Evolutionary conservation across 192 early-diverging fungal species (phyloP), one percentile per base, ranked within the genome.

Genomic region (Backusella morwellensis): DNA sequence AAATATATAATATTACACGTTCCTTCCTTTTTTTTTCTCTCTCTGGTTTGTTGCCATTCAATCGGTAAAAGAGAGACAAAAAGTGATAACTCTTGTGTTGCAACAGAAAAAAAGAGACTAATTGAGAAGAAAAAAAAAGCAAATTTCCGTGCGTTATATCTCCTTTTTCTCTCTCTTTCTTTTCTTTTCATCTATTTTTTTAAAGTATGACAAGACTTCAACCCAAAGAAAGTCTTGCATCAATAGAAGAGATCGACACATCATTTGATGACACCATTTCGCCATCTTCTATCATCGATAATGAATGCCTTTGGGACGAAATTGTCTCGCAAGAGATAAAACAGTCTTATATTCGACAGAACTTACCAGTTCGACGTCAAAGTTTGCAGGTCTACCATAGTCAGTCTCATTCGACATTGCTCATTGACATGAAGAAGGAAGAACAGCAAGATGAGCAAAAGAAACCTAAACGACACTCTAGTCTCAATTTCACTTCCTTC

Each of bases 281-380:
- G 12, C 21, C 21, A 26, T 12, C 21, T 9, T 63, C 56, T 63
- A 26, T 29, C 3, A 63, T 63, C 21, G 21, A 29, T 23, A 63
- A 63, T 63, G 56, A 9, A 12, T 63, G 56, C 29, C 56, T 63
- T 29, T 63, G 56, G 56, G 56, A 63, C 12, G 56, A 63, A 63
- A 8, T 63, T 29, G 56, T 72, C 5, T 50, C 70, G 0, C 17
- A 11, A 7, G 70, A 72, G 2, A 56, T 78, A 1, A 44, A 63
- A 15, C 71, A 75, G 8, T 75, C 68, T n/a, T 82, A 82, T 35
- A 70, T 75, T 29, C 68, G 70, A 35, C 80, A 82, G 54, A 70
- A 78, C 17, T 63, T 82, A 19, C 80, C 80, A 34, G 70, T 82
- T 34, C 72, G 80, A 52, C 74, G 74, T 3, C 80, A 82, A 63